Percentiles rank a stretch among this genome's conserved stretches.
phyloP scores from a whole-genome alignment of 2,329 filamentous ascomycete genomes.

The Trichoderma breve region DNA sequence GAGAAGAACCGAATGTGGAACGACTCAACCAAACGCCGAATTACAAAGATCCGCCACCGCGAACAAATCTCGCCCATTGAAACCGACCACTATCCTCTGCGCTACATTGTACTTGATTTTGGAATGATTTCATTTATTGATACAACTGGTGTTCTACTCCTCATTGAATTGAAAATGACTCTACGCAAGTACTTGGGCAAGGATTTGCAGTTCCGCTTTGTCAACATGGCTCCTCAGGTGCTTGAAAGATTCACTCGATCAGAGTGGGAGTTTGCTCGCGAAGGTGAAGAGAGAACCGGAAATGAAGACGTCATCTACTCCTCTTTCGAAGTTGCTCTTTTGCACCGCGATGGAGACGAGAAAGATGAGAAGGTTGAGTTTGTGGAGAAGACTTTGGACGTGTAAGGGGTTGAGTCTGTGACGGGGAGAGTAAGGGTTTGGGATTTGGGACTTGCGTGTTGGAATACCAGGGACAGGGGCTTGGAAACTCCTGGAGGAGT shows the following conservation, averaged over 20 bases:
- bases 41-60: constrained; percentile 44
- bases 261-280: constrained; percentile 36
- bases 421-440: background rate
- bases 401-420: background rate
- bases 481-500: constrained; percentile 11
- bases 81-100: constrained; percentile 40
- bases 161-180: constrained; percentile 49
- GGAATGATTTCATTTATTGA: constrained; percentile 52
- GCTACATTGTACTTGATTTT: constrained; percentile 53
- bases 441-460: background rate
- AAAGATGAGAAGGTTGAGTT: constrained; percentile 17
- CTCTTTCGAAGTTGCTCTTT: constrained; percentile 24
- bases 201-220: constrained; percentile 46
- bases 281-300: constrained; percentile 28
- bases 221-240: constrained; percentile 45
- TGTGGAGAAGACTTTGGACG: constrained; percentile 17
- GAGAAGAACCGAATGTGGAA: constrained; percentile 52
- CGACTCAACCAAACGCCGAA: constrained; percentile 48
- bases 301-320: constrained; percentile 25
- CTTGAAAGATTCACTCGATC: constrained; percentile 39
- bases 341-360: constrained; percentile 23
- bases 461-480: background rate
- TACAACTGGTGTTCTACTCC: constrained; percentile 49
- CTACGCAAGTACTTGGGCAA: constrained; percentile 49
- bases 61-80: constrained; percentile 35